These are phyloP conservation scores for Phytophthora aleatoria DNA, from an alignment of 352 stramenopile species.

Conservation along the genomic window DNA sequence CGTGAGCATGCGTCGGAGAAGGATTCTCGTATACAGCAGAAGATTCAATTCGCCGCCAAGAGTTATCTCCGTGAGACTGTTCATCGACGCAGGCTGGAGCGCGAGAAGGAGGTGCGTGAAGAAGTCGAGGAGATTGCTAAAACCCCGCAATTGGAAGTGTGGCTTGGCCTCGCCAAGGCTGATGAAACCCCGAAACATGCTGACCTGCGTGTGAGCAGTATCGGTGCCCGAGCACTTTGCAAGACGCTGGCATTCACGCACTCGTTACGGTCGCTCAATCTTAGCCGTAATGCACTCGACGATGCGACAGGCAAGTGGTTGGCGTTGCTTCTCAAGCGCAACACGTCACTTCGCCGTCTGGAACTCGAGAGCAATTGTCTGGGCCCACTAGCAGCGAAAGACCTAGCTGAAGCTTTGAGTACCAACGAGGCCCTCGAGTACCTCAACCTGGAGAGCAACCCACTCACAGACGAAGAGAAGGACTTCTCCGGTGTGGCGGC, in stretches of 20 bases:
- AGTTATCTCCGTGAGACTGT: constrained; percentile 81
- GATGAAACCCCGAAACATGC: constrained; percentile 61
- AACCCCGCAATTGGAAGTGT: constrained; percentile 75
- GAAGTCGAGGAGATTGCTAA: constrained; percentile 75
- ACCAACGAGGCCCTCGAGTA: constrained; percentile 60
- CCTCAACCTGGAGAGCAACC: constrained; percentile 81
- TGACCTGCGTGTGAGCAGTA: constrained; percentile 50
- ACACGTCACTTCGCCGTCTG: constrained; percentile 61
- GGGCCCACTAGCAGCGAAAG: constrained; percentile 49
- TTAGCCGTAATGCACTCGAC: constrained; percentile 70
- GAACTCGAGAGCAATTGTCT: constrained; percentile 76
- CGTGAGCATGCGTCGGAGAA: constrained; percentile 69
- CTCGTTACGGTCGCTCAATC: constrained; percentile 63
- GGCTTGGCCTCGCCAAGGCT: constrained; percentile 62
- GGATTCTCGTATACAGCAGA: constrained; percentile 66
- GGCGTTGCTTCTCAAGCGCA: constrained; percentile 61
- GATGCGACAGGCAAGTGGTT: constrained; percentile 70
- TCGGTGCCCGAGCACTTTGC: constrained; percentile 67
- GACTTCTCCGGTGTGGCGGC: constrained; percentile 68
- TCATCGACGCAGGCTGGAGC: constrained; percentile 66
- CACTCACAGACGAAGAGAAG: constrained; percentile 78
- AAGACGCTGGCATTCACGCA: constrained; percentile 75
- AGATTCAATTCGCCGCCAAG: constrained; percentile 71
- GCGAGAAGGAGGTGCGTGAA: constrained; percentile 71
- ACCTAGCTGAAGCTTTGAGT: constrained; percentile 60